Base-by-base conservation (phyloP, 2,329 filamentous ascomycete genomes). In the Coniochaeta sp. region DNA sequence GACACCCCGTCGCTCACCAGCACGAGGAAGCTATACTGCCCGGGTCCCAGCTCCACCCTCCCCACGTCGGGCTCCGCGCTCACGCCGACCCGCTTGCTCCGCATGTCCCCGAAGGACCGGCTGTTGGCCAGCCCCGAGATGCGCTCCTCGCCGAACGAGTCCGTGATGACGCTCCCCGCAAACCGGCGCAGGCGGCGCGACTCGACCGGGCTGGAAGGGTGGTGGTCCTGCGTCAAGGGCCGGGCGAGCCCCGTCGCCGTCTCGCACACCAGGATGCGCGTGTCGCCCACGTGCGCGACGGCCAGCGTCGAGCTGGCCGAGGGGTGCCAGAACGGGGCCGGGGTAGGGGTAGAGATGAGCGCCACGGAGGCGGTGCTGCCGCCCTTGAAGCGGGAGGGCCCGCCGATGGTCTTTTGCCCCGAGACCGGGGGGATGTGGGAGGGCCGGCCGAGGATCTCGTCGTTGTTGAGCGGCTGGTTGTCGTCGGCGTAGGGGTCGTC, bases 61-160 rank as follows among this genome's bases (percentile, higher is more conserved):
- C 84, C 86, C 62, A 97, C 86, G 70, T 98, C 93, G 0, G 95
- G 95, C 74, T 99, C 95, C 1, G 95, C 95, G 4, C 89, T 93
- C 14, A 99, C 93, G 30, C 95, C 95, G 58, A 98, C 88, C 58
- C 93, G 89, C 75, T 99, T 99, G 60, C 87, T 90, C 36, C 84
- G 83, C 75, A 97, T 91, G 76, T 99, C 95, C 28, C 95, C 95
- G 71, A 99, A 98, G 4, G 95, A 84, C 32, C 95, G 89, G 34
- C 91, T 96, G 75, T 99, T 99, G 66, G 95, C 95, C 0, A 99
- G 82, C 0, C 95, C 93, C 16, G 88, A 88, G 73, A 99, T 95
- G 66, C 95, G 91, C 75, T 98, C 93, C 75, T 99, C 95, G 70
- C 95, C 95, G 72, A 99, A 99, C 36, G 91, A 96, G 75, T 99